Evolutionary conservation across 2,329 filamentous ascomycete species (phyloP), one percentile per base, ranked within the genome.

Genomic region (Pseudopyrenochaeta lycopersici): DNA sequence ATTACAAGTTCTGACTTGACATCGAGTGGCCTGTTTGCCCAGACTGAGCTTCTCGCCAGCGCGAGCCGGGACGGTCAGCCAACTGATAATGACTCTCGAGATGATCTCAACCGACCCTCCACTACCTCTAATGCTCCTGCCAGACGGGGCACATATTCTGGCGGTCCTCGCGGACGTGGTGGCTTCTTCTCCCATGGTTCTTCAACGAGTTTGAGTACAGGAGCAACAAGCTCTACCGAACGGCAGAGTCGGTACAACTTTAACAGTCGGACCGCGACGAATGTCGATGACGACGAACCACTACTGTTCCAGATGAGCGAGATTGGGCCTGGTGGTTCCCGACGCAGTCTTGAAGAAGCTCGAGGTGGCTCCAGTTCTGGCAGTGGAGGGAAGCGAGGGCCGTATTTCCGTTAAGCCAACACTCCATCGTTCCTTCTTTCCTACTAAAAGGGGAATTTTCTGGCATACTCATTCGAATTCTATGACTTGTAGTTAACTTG

Each of bases 281-380:
- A 77, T n/a, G 33, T 64, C 7, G 81, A 85, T 20, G 87, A 89
- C 54, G 89, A 90, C 49, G 89, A 91, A 66, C 87, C 87, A 0
- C 73, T 91, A 9, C 80, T 91, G 9, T 91, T 91, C 72, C 87
- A 89, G 58, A 86, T 91, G 81, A 90, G 87, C 31, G 89, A 91
- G 72, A 84, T 90, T 68, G 86, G 87, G 61, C 59, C 67, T 4
- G 69, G 68, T 10, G 70, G 67, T 7, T 72, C 70, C 9, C 62
- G 74, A 4, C 69, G 74, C 38, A 77, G 74, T 46, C 59, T 77
- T 7, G 74, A 77, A 49, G 74, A 76, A 56, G 65, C 65, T 23
- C 58, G 72, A 52, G 71, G 72, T 7, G 71, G 68, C 7, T 59
- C 67, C 3, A 64, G 65, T 20, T 62, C 64, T 6, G 67, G 67